Evolutionary conservation across 2,329 filamentous ascomycete genomes (phyloP).

Genomic region (Diplodia mutila): DNA sequence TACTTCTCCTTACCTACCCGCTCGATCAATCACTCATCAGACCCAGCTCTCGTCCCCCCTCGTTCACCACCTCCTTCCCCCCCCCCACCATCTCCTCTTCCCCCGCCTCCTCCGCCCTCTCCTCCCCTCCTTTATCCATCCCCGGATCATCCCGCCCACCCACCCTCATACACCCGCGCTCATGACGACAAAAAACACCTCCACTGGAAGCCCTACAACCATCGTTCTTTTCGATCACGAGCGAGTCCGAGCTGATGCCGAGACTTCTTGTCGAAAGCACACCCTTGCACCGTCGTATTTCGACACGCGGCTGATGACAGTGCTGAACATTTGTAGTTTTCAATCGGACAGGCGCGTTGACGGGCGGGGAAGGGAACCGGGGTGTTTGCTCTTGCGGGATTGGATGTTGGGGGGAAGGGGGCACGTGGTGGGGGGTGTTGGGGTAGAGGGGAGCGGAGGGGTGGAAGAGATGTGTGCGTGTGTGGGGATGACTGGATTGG

Average conservation of each 20-base stretch:
- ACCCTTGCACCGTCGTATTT: too few species aligned
- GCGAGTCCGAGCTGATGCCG: too few species aligned
- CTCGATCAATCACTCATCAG: too few species aligned
- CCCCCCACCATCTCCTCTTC: background rate
- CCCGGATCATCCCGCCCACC: background rate
- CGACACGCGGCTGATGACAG: slow-evolving; percentile 4
- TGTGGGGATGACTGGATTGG: background rate
- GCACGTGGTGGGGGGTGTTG: background rate
- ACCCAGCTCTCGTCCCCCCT: too few species aligned
- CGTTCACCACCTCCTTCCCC: background rate
- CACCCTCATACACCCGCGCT: background rate
- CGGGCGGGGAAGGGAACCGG: background rate
- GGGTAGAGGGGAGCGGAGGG: too few species aligned
- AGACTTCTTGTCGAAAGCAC: too few species aligned
- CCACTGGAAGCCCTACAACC: too few species aligned
- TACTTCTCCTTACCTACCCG: background rate
- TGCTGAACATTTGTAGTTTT: slow-evolving; percentile 23
- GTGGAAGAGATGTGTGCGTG: too few species aligned
- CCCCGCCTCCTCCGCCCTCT: background rate
- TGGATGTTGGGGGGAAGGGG: background rate
- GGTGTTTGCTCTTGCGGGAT: background rate
- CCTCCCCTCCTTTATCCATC: background rate
- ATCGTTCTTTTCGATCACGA: too few species aligned
- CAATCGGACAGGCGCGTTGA: slow-evolving; percentile 22
- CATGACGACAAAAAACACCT: background rate